phyloP scores from a whole-genome alignment of 169 alveolate genomes.

The Cryptosporidium sp. region DNA sequence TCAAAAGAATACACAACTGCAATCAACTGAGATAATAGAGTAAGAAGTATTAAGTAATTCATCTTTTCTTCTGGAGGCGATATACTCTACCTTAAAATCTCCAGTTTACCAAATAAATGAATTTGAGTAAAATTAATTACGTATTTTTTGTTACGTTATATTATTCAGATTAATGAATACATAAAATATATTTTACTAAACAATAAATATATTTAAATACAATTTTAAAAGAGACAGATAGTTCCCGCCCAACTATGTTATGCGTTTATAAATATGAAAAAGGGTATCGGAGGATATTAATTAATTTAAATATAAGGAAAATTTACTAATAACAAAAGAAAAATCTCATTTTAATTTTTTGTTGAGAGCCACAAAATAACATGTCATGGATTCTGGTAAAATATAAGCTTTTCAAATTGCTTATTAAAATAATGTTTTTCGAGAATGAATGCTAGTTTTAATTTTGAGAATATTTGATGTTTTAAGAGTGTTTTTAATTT shows the following conservation, averaged over 20 bases:
- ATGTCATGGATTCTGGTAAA: background rate
- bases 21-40: background rate
- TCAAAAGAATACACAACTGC: slow-evolving; percentile 20
- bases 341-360: no score
- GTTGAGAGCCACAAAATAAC: no score
- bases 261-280: background rate
- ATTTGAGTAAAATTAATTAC: no score
- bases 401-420: no score
- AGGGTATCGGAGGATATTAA: background rate
- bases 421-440: no score
- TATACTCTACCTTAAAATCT: background rate
- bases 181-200: no score
- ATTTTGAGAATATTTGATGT: background rate
- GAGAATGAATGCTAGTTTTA: no score
- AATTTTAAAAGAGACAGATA: background rate
- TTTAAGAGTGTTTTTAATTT: background rate
- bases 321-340: no score
- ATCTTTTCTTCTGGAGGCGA: background rate
- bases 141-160: no score
- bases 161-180: no score
- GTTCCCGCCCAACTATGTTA: background rate
- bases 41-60: slow-evolving; percentile 5
- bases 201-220: no score
- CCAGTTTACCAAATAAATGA: background rate
- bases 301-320: background rate